Base-by-base conservation (phyloP, 2,329 filamentous ascomycete genomes). In the Sclerotinia minor region DNA sequence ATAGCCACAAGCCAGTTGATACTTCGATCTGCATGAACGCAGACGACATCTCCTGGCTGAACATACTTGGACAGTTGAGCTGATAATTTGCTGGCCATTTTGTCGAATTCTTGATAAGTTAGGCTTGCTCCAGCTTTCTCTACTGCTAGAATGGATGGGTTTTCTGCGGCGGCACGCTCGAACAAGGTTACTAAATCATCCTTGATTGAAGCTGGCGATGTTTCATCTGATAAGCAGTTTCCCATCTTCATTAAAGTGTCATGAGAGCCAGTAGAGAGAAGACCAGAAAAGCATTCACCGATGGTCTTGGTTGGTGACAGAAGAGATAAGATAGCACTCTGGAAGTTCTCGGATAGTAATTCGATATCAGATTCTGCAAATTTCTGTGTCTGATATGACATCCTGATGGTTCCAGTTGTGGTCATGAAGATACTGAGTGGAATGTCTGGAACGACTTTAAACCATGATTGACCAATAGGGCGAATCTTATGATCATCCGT, bases 1-100 rank as follows among this genome's bases (percentile, higher is more conserved):
- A 80, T 76, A 9, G 75, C 75, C 2, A 78, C 68, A 24, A 80
- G 72, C 79, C 79, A 80, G 5, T 81, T 79, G 69, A 83, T 77
- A 53, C 82, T 78, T 79, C 81, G 82, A 69, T 83, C 81, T 0
- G 82, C 77, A 26, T 76, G 75, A 3, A 83, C 77, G 1, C 79
- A 77, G 17, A 83, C 79, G 1, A 79, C 75, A 17, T 81, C 78
- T 0, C 81, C 80, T 0, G 79, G 72, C 35, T 69, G 67, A 5
- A 82, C 76, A 15, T 53, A 29, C 15, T 11, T 32, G 1, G 49
- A 29, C 11, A 69, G 53, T 24, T 69, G 35, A 4, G 24, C 24
- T 9, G 68, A 61, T 44, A 67, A 7, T n/a, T 49, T 44, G 4
- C 19, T 67, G 3, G 59, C 52, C 24, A 54, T 11, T 15, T 29